These are phyloP conservation scores for Kluyveromyces siamensis DNA, from an alignment of 805 yeast species.

Conservation along the genomic window DNA sequence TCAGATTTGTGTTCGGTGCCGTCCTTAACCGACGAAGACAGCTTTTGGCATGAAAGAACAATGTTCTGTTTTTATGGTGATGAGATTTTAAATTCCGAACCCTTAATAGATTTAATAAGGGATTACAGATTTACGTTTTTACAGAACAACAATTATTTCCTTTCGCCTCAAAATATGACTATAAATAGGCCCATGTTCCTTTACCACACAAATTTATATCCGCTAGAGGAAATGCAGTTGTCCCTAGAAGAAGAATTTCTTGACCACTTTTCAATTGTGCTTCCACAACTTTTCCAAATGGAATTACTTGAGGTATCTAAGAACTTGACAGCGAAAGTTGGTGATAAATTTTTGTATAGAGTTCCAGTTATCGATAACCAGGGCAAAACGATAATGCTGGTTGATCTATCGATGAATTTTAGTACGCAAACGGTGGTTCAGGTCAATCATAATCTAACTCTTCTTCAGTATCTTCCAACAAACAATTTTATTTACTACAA, in stretches of 20 bases:
- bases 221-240: too few species aligned
- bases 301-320: conserved; percentile 12
- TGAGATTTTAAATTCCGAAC: not conserved
- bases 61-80: not conserved
- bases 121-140: not conserved
- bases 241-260: conserved; percentile 3
- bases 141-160: conserved; percentile 10
- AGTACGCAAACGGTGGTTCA: not conserved
- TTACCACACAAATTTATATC: not conserved
- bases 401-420: not conserved
- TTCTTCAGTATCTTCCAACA: not conserved
- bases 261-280: conserved; percentile 14
- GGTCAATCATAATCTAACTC: not conserved
- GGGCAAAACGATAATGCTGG: conserved; percentile 14
- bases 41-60: not conserved
- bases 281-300: conserved; percentile 14
- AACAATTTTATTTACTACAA: not conserved
- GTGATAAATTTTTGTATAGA: conserved; percentile 26
- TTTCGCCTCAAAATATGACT: conserved; percentile 8
- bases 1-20: conserved; percentile 40
- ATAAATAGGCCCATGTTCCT: not conserved
- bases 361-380: conserved; percentile 21
- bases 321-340: conserved; percentile 11
- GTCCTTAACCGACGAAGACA: conserved; percentile 17
- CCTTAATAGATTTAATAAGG: not conserved